These are phyloP conservation scores for Phylloporus sp. DNA, from an alignment of 768 basidiomycete species.

Conservation along the genomic window DNA sequence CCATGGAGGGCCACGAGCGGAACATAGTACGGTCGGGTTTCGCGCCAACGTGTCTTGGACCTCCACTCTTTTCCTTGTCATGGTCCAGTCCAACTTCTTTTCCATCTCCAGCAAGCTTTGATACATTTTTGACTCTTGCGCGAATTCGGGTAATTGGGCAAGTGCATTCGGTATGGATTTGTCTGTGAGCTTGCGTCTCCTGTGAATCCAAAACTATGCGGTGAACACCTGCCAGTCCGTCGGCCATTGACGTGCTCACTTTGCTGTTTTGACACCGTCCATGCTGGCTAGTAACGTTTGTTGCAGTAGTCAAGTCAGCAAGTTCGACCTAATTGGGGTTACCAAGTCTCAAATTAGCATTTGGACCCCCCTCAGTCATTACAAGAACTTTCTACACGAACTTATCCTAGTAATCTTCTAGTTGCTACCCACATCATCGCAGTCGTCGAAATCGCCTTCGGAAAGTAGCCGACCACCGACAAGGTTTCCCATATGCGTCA, in stretches of 20 bases:
- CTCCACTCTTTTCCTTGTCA: constrained; percentile 84
- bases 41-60: constrained; percentile 83
- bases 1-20: not conserved
- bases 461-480: constrained; percentile 26
- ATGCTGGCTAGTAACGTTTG: constrained; percentile 7
- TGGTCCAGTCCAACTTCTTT: constrained; percentile 90
- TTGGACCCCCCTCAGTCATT: not conserved
- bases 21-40: constrained; percentile 53
- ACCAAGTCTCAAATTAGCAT: constrained; percentile 3
- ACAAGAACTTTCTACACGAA: not conserved
- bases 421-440: constrained; percentile 2
- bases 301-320: not conserved
- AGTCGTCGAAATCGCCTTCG: constrained; percentile 3
- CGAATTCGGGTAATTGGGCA: constrained; percentile 67
- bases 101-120: constrained; percentile 84
- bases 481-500: constrained; percentile 41
- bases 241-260: constrained; percentile 19
- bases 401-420: too few relatives aligned
- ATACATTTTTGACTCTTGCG: constrained; percentile 82
- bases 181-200: constrained; percentile 76
- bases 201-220: constrained; percentile 22
- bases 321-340: not conserved
- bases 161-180: constrained; percentile 75
- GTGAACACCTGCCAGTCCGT: not conserved
- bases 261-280: constrained; percentile 32